phyloP scores from a whole-genome alignment of 257 asterid genomes.

The Petrea volubilis region DNA sequence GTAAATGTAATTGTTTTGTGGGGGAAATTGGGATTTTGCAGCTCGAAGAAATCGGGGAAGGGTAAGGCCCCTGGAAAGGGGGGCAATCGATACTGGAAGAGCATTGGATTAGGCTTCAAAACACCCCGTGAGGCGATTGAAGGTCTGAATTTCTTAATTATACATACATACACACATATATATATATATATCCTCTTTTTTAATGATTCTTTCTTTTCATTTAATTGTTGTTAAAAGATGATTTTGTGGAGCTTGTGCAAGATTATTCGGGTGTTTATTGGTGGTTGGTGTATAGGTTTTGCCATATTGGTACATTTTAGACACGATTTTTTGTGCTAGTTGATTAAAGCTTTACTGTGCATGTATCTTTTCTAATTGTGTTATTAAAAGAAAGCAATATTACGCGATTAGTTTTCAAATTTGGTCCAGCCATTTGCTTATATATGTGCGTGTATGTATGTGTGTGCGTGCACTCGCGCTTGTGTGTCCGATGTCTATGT shows the following conservation, averaged over 20 bases:
- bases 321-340: background rate
- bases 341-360: no score
- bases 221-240: background rate
- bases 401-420: background rate
- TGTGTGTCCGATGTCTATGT: background rate
- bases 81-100: no score
- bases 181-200: no score
- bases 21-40: constrained; percentile 3
- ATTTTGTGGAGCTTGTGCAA: background rate
- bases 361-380: background rate
- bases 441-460: no score
- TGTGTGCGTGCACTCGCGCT: no score
- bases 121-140: constrained; percentile 45
- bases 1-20: background rate
- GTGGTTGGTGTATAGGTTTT: background rate
- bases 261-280: background rate
- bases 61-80: no score
- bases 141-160: constrained; percentile 6
- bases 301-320: background rate
- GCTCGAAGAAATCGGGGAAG: no score
- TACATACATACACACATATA: background rate
- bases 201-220: background rate
- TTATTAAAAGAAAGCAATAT: background rate
- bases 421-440: background rate
- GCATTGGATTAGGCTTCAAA: no score